Evolutionary conservation across 2,329 filamentous ascomycete genomes (phyloP).

Genomic region (Xylaria digitata): DNA sequence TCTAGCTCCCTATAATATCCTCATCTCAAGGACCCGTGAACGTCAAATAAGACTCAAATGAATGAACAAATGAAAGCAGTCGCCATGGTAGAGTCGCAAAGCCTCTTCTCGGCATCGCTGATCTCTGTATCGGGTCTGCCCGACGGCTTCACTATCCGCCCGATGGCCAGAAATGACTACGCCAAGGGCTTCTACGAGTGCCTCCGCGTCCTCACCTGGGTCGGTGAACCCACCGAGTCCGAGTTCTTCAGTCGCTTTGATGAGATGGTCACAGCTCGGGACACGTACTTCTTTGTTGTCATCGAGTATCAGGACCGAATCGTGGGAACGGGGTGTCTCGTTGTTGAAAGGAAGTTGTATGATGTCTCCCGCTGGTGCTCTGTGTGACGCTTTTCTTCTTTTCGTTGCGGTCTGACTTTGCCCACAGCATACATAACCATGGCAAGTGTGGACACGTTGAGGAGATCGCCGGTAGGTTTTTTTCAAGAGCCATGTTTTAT

Average conservation of each 20-base stretch:
- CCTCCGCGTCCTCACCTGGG: slow-evolving; percentile 78
- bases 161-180: slow-evolving; percentile 76
- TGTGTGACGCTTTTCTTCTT: background rate
- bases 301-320: slow-evolving; percentile 72
- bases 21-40: background rate
- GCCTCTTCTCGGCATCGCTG: slow-evolving; percentile 73
- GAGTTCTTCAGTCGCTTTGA: slow-evolving; percentile 68
- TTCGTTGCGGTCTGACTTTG: background rate
- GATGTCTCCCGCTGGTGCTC: slow-evolving; percentile 43
- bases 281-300: slow-evolving; percentile 77
- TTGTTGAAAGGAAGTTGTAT: slow-evolving; percentile 84
- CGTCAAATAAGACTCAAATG: background rate
- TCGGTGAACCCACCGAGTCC: slow-evolving; percentile 73
- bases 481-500: background rate
- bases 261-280: slow-evolving; percentile 58
- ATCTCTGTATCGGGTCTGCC: slow-evolving; percentile 75
- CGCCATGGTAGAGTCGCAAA: slow-evolving; percentile 23
- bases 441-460: slow-evolving; percentile 83
- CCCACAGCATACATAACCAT: slow-evolving; percentile 70
- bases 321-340: slow-evolving; percentile 79
- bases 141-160: slow-evolving; percentile 75
- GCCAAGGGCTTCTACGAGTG: slow-evolving; percentile 78
- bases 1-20: background rate
- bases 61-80: no score
- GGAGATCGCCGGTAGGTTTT: slow-evolving; percentile 70